A percentile compares a stretch with the other conserved stretches of the same genome.
Conservation (phyloP, 257 asterid genomes). For the Nicotiana sylvestris region DNA sequence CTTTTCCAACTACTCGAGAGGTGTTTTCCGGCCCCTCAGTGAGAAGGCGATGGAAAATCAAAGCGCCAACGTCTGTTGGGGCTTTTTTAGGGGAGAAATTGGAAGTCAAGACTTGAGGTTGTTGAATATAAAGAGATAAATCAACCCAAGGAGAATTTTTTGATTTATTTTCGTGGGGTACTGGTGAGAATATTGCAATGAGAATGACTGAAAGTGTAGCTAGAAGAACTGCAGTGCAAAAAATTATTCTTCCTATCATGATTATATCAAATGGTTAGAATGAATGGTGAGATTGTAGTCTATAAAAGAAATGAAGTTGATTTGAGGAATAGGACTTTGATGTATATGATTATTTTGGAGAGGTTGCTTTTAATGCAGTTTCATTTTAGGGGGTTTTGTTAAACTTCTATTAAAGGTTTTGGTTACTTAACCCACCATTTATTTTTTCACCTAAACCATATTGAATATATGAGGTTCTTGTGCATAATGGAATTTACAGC, state of each 20-base stretch:
- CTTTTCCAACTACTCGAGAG: conserved; percentile 65
- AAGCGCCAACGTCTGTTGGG: conserved; percentile 40
- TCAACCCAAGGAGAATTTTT: conserved; percentile 29
- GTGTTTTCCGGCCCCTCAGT: conserved; percentile 63
- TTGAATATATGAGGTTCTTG: not conserved
- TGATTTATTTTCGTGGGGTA: conserved; percentile 32
- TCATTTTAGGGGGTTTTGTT: conserved; percentile 36
- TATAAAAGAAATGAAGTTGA: not conserved
- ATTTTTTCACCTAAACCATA: conserved; percentile 10
- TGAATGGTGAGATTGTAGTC: not conserved
- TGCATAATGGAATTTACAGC: not conserved
- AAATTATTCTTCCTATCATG: conserved; percentile 61
- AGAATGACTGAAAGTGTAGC: conserved; percentile 63
- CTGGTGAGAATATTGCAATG: conserved; percentile 65
- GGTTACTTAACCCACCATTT: conserved; percentile 57
- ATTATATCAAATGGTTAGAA: not conserved
- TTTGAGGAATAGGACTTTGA: conserved; percentile 17
- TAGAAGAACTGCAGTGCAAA: conserved; percentile 54
- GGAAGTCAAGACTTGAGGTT: conserved; percentile 35
- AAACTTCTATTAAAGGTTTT: conserved; percentile 16
- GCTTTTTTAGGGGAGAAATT: conserved; percentile 15
- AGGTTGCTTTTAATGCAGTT: conserved; percentile 28
- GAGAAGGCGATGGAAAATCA: conserved; percentile 58
- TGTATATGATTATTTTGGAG: conserved; percentile 16
- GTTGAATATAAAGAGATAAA: conserved; percentile 63